Base-by-base conservation (phyloP, 805 yeast species). In the Kodamaea leandrae region DNA sequence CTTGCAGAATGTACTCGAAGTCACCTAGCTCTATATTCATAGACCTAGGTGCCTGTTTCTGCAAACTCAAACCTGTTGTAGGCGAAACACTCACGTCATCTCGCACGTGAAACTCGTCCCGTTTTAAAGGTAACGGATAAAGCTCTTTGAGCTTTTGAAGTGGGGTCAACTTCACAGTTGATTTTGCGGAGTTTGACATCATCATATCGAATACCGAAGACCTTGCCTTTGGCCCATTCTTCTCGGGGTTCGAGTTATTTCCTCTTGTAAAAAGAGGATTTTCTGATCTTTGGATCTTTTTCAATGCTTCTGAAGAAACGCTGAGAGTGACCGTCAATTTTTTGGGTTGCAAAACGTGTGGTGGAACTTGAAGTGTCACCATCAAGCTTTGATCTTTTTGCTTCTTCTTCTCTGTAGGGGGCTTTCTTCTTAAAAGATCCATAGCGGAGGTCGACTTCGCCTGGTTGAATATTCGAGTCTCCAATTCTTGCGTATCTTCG, bases 141-240 rank as follows among this genome's bases (percentile, higher is more conserved):
- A 73, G 51, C 20, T 53, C 60, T 36, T 59, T 60, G 20, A 65
- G 48, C 42, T 60, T 63, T 32, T 59, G 65, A 3, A 62, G 46
- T 2, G 63, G 58, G 2, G 66, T 59, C 19, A 60, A 42, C 39
- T 63, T 61, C 6, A 43, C 47, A 4, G 58, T 42, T 10, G 49
- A 43, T 32, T 49, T 53, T 9, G 64, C 51, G 2, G 66, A 35
- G 32, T 33, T 57, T 3, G 62, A 57, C 61, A 72, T 65, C 68
- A 74, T 68, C 40, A 65, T 62, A 13, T 50, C 60, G 42, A 72
- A 70, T 4, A 66, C 62, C 6, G 62, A 49, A 10, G 42, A 13
- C 18, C 26, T n/a, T 8, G 47, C 13, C 19, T 7, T n/a, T 32
- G 21, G 13, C 8, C 18, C 28, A 30, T 36, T n/a, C 21, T 17